These are phyloP conservation scores for Penicillium hesseltinei DNA, from an alignment of 2,329 filamentous ascomycete genomes.

Conservation along the genomic window DNA sequence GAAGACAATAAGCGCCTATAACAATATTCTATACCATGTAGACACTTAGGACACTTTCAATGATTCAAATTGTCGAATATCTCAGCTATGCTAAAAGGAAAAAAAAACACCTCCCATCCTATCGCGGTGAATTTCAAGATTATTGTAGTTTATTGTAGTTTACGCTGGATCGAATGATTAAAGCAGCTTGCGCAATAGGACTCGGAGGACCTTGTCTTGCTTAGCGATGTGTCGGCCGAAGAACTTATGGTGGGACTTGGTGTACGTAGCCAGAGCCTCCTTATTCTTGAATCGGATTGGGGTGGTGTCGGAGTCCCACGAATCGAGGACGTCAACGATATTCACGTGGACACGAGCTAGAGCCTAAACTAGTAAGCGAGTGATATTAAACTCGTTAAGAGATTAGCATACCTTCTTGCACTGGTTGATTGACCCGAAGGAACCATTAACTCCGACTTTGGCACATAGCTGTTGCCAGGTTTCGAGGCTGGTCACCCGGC, in stretches of 20 bases:
- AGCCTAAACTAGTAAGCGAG: too few relatives aligned
- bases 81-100: too few relatives aligned
- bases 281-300: neutral
- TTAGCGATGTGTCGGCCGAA: neutral
- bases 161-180: too few relatives aligned
- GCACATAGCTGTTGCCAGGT: conserved; percentile 27
- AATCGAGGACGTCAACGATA: conserved; percentile 31
- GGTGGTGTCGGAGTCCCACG: conserved; percentile 1
- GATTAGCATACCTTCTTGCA: conserved; percentile 26
- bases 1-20: too few relatives aligned
- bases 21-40: too few relatives aligned
- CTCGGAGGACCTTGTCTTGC: neutral
- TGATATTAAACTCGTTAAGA: too few relatives aligned
- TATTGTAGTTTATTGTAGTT: too few relatives aligned
- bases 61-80: too few relatives aligned
- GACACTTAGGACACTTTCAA: too few relatives aligned
- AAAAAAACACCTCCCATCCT: too few relatives aligned
- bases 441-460: conserved; percentile 22
- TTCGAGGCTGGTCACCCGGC: conserved; percentile 9
- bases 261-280: neutral
- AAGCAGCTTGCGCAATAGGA: too few relatives aligned
- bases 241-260: neutral
- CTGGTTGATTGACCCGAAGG: conserved; percentile 22
- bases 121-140: too few relatives aligned
- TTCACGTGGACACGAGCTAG: conserved; percentile 25